phyloP scores from a whole-genome alignment of 192 early-diverging fungal genomes.

The Obelidium mucronatum region DNA sequence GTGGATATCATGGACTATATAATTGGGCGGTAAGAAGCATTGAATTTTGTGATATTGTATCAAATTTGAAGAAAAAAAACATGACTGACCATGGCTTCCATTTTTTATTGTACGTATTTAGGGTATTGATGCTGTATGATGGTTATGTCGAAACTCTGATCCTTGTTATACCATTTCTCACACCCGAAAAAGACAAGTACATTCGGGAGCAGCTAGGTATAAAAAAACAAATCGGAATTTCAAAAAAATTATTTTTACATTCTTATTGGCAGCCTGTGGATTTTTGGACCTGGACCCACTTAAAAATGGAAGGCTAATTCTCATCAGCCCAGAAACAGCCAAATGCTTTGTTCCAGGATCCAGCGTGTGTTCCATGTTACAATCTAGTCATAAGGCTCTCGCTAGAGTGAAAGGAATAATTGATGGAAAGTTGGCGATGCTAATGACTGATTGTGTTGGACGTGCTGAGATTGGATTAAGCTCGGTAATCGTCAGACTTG shows the following conservation, averaged over 20 bases:
- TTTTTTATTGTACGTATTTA: background rate
- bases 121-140: conserved; percentile 18
- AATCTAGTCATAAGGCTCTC: conserved; percentile 18
- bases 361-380: conserved; percentile 23
- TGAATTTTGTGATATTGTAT: background rate
- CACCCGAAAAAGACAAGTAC: conserved; percentile 28
- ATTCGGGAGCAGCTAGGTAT: conserved; percentile 30
- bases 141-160: background rate
- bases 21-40: conserved; percentile 25
- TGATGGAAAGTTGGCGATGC: conserved; percentile 2
- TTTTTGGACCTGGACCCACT: conserved; percentile 35
- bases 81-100: background rate
- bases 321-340: conserved; percentile 14
- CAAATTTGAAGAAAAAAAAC: conserved; percentile 2
- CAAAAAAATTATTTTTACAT: background rate
- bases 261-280: conserved; percentile 3
- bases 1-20: conserved; percentile 28
- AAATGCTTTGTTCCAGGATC: conserved; percentile 26
- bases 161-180: conserved; percentile 26
- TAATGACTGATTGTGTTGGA: conserved; percentile 32
- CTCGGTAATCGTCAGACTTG: conserved; percentile 10
- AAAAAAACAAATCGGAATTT: background rate
- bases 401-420: conserved; percentile 27
- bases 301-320: conserved; percentile 22
- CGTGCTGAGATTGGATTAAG: conserved; percentile 31